Conservation (phyloP, 257 asterid species). For the Vinca minor region DNA sequence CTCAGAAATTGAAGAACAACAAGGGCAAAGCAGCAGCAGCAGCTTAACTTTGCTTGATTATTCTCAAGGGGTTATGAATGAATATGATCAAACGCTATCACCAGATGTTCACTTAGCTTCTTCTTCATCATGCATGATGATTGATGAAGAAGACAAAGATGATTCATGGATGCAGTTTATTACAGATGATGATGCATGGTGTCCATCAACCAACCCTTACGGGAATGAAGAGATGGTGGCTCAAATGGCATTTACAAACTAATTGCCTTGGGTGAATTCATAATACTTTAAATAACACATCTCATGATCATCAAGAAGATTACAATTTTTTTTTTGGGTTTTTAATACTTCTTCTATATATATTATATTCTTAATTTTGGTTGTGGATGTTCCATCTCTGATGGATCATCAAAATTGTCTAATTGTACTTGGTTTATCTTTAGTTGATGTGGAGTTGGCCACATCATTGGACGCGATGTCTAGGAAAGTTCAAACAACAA, state of each 20-base stretch:
- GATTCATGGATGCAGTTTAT: conserved; percentile 98
- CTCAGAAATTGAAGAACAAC: conserved; percentile 66
- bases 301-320: background rate
- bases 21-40: conserved; percentile 61
- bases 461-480: too few species aligned
- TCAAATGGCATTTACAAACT: conserved; percentile 51
- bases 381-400: conserved; percentile 11
- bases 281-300: background rate
- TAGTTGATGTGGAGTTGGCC: conserved; percentile 27
- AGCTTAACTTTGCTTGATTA: conserved; percentile 47
- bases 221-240: conserved; percentile 49
- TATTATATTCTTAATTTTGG: background rate
- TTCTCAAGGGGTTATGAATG: conserved; percentile 31
- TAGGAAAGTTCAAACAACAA: conserved; percentile 52
- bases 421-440: conserved; percentile 46
- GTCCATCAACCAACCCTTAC: conserved; percentile 41
- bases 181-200: conserved; percentile 90
- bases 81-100: conserved; percentile 54
- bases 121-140: conserved; percentile 38
- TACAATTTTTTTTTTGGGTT: background rate
- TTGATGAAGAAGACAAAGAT: conserved; percentile 67
- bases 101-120: conserved; percentile 63
- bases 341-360: conserved; percentile 2
- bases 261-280: conserved; percentile 18
- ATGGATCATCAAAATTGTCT: conserved; percentile 20